These are phyloP conservation scores for Blepharisma stoltei DNA, from an alignment of 73 alveolate species.

Conservation along the genomic window DNA sequence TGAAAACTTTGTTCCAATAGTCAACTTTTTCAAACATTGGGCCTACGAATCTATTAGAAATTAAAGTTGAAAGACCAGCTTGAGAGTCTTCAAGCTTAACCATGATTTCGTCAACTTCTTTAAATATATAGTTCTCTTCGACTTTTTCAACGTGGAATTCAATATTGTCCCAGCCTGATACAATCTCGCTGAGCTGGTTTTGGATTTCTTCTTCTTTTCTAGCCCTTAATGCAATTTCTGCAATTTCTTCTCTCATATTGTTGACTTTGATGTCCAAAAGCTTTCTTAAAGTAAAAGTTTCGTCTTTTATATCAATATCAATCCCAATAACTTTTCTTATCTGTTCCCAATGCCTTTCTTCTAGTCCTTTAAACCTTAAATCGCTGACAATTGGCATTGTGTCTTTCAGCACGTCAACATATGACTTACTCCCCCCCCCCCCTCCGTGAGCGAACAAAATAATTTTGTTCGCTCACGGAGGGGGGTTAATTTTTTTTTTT, in stretches of 20 bases:
- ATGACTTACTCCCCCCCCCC: no score
- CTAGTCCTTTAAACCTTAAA: slow-evolving; percentile 44
- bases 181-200: slow-evolving; percentile 46
- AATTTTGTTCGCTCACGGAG: no score
- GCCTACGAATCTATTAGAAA: slow-evolving; percentile 52
- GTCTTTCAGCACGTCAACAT: slow-evolving; percentile 65
- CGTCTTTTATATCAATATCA: slow-evolving; percentile 52
- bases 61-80: slow-evolving; percentile 45
- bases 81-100: slow-evolving; percentile 51
- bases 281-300: slow-evolving; percentile 61
- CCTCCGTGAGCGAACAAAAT: no score
- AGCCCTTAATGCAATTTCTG: slow-evolving; percentile 70
- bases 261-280: slow-evolving; percentile 66
- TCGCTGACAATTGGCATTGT: slow-evolving; percentile 76
- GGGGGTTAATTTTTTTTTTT: no score
- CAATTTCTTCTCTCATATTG: slow-evolving; percentile 63
- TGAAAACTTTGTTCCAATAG: slow-evolving; percentile 29
- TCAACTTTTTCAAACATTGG: slow-evolving; percentile 42
- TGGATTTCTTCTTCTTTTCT: slow-evolving; percentile 85
- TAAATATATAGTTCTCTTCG: slow-evolving; percentile 48
- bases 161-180: slow-evolving; percentile 43
- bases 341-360: slow-evolving; percentile 46
- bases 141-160: slow-evolving; percentile 42
- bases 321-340: slow-evolving; percentile 35
- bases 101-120: slow-evolving; percentile 42